Conservation (phyloP, 108 stramenopile species). For the Pseudonitzschia delicatissima region DNA sequence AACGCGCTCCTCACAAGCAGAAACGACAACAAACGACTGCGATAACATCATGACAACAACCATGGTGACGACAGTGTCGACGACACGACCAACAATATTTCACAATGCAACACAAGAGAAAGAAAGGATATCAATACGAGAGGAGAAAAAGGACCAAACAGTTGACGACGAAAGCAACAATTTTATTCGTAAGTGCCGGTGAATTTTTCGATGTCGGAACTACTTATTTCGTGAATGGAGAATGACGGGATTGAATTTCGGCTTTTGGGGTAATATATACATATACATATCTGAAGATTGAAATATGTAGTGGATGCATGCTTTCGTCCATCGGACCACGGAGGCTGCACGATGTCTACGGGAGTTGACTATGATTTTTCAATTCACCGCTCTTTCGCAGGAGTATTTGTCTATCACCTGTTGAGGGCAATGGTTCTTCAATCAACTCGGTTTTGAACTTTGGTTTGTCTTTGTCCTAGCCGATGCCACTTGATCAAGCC, state of each 20-base stretch:
- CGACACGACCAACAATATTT: background rate
- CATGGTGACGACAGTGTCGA: conserved; percentile 1
- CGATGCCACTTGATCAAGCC: too few relatives aligned
- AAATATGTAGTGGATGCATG: background rate
- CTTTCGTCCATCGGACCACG: background rate
- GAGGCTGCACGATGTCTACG: conserved; percentile 8
- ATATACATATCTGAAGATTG: background rate
- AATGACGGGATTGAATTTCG: background rate
- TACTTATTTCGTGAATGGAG: conserved; percentile 1
- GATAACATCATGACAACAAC: background rate
- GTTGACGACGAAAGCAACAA: background rate
- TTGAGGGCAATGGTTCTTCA: too few relatives aligned
- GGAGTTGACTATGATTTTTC: too few relatives aligned
- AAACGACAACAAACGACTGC: background rate
- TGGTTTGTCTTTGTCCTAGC: too few relatives aligned
- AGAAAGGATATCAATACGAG: background rate
- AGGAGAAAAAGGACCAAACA: background rate
- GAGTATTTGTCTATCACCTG: too few relatives aligned
- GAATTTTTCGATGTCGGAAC: background rate
- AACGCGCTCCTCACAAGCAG: too few relatives aligned
- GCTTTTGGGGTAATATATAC: background rate
- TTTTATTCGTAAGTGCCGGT: background rate
- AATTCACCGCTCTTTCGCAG: too few relatives aligned
- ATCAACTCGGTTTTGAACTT: too few relatives aligned
- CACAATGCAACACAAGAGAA: background rate